Evolutionary conservation across 371 early-diverging fungal species (phyloP).

Genomic region (Coemansia sp.): DNA sequence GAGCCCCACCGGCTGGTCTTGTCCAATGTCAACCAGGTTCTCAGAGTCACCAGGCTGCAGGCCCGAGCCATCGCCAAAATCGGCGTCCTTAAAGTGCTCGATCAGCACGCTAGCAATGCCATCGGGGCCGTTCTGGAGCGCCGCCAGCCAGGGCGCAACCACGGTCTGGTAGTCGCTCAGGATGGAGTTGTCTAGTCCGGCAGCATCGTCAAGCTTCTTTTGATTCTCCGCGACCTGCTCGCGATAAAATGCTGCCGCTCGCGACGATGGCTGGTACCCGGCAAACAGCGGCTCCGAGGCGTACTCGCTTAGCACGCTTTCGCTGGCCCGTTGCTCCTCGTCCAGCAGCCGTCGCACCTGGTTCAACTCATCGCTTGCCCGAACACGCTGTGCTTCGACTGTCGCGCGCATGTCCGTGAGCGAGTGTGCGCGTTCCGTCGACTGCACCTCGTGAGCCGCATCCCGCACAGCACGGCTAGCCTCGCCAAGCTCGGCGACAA

Average conservation of each 20-base stretch:
- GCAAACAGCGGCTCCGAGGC: constrained; percentile 73
- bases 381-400: constrained; percentile 62
- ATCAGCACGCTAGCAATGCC: constrained; percentile 59
- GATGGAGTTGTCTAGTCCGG: constrained; percentile 56
- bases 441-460: constrained; percentile 63
- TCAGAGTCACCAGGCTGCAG: constrained; percentile 42
- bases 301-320: constrained; percentile 65
- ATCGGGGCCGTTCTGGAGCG: constrained; percentile 58
- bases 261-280: constrained; percentile 74
- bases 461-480: constrained; percentile 64
- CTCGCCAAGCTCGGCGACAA: constrained; percentile 58
- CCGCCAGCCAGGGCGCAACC: constrained; percentile 63
- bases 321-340: constrained; percentile 85
- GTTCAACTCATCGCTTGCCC: constrained; percentile 64
- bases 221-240: constrained; percentile 77
- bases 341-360: constrained; percentile 67
- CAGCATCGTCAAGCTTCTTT: constrained; percentile 75
- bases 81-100: constrained; percentile 35
- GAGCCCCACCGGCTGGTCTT: constrained; percentile 53
- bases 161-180: constrained; percentile 32
- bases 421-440: constrained; percentile 44
- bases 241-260: constrained; percentile 67
- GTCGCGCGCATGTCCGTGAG: constrained; percentile 34
- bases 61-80: constrained; percentile 16
- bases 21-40: constrained; percentile 67